Base-by-base conservation (phyloP, 2,329 filamentous ascomycete genomes). In the Botrytis byssoidea region DNA sequence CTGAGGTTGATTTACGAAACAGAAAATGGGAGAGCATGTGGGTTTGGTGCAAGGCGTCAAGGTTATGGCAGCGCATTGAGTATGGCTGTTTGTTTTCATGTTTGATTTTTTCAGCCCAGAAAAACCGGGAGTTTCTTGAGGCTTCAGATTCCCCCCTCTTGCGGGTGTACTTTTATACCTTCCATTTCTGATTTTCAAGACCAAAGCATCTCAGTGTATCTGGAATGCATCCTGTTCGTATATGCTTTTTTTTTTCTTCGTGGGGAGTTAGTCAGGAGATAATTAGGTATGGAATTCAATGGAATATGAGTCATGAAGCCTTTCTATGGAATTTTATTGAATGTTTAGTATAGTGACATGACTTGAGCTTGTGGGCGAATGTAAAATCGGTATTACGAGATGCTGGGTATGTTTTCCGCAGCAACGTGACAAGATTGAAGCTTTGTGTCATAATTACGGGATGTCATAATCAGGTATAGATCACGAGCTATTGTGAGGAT, bases 151-250 rank as follows among this genome's bases (percentile, higher is more conserved):
- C 55, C 25, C 48, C 42, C 48, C 25, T 55, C 16, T 68, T 57
- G 37, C 48, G 10, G 70, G 42, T 77, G 76, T 77, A 78, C 69
- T 77, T 78, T 75, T 77, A 77, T 76, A 70, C 63, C 72, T 76
- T 68, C n/a, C 66, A 57, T 42, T 68, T 57, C 35, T 22, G n/a
- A 29, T 57, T 46, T 42, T 42, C 16, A 55, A 68, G 40, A 25
- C 9, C 35, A 42, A 57, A 37, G 35, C 48, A 68, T 68, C 37
- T 57, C 66, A 68, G 48, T 57, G 35, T 57, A 68, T 42, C 66
- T 68, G 48, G 66, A 42, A 57, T 51, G 66, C 20, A 25, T 22
- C 35, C n/a, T 68, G 48, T 32, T 68, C 66, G 35, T 42, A 57
- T 57, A 57, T 68, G 65, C 29, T 37, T 60, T 40, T 37, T 60